Evolutionary conservation across 2,329 filamentous ascomycete genomes (phyloP).

Genomic region (Neofusicoccum sp.): DNA sequence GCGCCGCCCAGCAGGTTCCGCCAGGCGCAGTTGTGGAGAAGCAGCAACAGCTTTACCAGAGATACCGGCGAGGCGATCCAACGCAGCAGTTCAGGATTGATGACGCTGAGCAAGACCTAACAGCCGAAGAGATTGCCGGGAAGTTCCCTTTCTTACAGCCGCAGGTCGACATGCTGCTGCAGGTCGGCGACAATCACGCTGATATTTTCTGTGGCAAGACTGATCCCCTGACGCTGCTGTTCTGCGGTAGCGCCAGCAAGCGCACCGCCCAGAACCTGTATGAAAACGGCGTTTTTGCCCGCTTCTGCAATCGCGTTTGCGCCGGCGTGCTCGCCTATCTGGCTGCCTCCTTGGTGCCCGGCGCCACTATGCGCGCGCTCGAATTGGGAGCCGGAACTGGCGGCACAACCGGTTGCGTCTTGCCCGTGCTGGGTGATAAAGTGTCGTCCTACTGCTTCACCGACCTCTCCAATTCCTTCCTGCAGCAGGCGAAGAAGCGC

Average conservation of each 20-base stretch:
- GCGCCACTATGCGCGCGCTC: not conserved
- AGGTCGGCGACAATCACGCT: not conserved
- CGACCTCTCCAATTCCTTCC: constrained; percentile 25
- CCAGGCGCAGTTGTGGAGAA: not conserved
- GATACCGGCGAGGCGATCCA: not conserved
- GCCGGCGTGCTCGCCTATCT: not conserved
- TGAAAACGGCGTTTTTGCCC: not conserved
- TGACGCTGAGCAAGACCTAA: not conserved
- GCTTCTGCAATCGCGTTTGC: not conserved
- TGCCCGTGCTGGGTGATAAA: not conserved
- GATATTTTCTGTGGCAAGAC: not conserved
- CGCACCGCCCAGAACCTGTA: not conserved
- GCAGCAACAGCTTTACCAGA: not conserved
- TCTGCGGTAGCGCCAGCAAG: not conserved
- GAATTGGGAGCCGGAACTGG: not conserved
- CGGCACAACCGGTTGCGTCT: not conserved
- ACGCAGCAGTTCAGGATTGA: not conserved
- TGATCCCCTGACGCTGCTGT: not conserved
- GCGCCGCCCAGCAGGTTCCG: not conserved
- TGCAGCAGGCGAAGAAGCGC: constrained; percentile 7
- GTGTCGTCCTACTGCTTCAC: constrained; percentile 19
- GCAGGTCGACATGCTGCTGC: not conserved
- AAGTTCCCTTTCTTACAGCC: not conserved
- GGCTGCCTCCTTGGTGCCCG: not conserved
- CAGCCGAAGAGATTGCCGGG: not conserved